These are phyloP conservation scores for Peronospora tabacina DNA, from an alignment of 352 stramenopile genomes.

Conservation along the genomic window DNA sequence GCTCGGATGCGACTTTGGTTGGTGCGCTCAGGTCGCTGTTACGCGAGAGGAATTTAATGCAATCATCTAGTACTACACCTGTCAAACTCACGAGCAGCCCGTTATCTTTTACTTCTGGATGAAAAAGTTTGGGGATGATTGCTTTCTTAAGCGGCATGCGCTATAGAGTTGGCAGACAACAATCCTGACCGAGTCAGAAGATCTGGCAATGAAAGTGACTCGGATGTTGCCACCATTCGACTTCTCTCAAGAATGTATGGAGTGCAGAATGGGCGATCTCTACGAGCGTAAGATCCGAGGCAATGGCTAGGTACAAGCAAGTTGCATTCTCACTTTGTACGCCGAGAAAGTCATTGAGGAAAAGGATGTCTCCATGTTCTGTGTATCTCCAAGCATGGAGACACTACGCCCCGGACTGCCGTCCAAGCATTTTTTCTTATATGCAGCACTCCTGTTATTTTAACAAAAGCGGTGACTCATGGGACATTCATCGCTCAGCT, in stretches of 20 bases:
- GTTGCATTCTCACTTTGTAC: constrained; percentile 30
- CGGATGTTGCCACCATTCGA: constrained; percentile 15
- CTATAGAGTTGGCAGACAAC: constrained; percentile 38
- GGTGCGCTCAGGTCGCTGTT: constrained; percentile 27
- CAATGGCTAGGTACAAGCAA: constrained; percentile 23
- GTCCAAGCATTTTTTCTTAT: too few species aligned
- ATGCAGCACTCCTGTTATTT: too few species aligned
- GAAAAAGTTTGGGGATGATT: constrained; percentile 34
- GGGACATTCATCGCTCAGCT: too few species aligned
- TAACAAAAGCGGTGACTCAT: too few species aligned
- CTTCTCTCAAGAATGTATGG: constrained; percentile 36
- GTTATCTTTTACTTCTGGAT: constrained; percentile 22
- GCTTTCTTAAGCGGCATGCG: constrained; percentile 28
- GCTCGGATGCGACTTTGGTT: constrained; percentile 22
- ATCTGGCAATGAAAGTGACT: constrained; percentile 12
- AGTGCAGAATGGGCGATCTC: constrained; percentile 34
- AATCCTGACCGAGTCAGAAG: constrained; percentile 19
- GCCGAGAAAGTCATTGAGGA: background rate
- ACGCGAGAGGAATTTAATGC: constrained; percentile 27
- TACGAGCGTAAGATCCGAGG: constrained; percentile 35
- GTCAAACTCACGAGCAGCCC: constrained; percentile 13
- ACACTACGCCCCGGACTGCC: too few species aligned
- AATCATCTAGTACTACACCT: constrained; percentile 17
- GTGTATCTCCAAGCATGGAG: too few species aligned
- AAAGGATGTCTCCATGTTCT: too few species aligned